Conservation (phyloP, 129 eudicot species). For the Rutidosis leptorrhynchoides region DNA sequence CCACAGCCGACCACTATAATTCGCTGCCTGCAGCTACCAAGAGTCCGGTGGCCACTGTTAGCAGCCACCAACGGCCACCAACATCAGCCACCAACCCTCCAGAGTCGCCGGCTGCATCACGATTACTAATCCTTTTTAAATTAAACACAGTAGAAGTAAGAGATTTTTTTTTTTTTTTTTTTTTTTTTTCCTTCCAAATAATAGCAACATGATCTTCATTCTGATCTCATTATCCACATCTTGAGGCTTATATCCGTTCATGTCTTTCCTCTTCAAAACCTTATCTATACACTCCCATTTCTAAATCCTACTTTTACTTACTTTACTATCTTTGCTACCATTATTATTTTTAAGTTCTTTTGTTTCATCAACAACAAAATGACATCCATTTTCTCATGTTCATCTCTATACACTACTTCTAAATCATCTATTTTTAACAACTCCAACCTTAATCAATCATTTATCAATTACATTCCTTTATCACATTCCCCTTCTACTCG, state of each 20-base stretch:
- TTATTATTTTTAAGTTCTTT: neutral
- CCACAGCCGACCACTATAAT: too few relatives aligned
- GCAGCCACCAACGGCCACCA: too few relatives aligned
- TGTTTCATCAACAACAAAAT: constrained; percentile 24
- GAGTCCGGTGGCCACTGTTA: too few relatives aligned
- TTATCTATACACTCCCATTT: neutral
- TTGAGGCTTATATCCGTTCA: constrained; percentile 32
- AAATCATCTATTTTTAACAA: constrained; percentile 20
- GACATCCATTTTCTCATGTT: constrained; percentile 50
- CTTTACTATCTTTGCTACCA: neutral
- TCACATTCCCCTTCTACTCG: constrained; percentile 17
- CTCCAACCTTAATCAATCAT: constrained; percentile 2
- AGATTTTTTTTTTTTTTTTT: too few relatives aligned
- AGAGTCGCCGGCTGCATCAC: too few relatives aligned
- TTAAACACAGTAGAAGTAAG: too few relatives aligned
- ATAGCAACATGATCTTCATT: constrained; percentile 11
- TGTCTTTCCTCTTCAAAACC: constrained; percentile 5
- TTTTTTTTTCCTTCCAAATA: too few relatives aligned
- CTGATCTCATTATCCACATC: constrained; percentile 47
- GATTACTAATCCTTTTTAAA: too few relatives aligned
- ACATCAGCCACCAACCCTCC: too few relatives aligned
- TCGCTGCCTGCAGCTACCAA: too few relatives aligned
- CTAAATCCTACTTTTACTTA: neutral
- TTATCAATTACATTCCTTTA: constrained; percentile 27
- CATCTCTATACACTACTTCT: constrained; percentile 34